phyloP scores from a whole-genome alignment of 495 filamentous ascomycete genomes.

The Hyaloscypha bicolor region DNA sequence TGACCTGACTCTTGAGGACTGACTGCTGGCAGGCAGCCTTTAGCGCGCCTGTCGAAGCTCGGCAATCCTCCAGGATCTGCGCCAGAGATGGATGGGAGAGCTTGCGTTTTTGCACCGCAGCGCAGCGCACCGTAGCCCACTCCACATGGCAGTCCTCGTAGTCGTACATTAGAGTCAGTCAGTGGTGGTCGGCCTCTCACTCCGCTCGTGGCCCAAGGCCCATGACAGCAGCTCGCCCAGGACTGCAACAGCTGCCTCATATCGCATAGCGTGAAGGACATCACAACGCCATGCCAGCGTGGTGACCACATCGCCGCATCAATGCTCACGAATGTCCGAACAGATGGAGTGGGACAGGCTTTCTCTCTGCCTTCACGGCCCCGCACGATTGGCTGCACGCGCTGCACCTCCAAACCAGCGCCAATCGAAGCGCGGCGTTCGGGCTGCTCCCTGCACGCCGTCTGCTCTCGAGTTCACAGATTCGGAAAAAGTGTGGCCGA shows the following conservation, averaged over 20 bases:
- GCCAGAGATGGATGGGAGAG: neutral
- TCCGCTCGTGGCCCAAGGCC: too few species aligned
- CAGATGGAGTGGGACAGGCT: neutral
- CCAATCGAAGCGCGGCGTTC: neutral
- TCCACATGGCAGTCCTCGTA: too few species aligned
- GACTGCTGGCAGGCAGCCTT: neutral
- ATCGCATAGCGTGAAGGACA: neutral
- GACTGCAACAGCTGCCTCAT: neutral
- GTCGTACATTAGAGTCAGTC: too few species aligned
- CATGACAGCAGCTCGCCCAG: neutral
- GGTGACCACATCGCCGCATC: neutral
- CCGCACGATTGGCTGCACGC: neutral
- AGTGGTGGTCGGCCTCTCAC: too few species aligned
- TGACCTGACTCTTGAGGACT: too few species aligned
- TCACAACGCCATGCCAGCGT: neutral
- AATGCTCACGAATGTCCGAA: neutral
- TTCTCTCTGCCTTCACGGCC: neutral
- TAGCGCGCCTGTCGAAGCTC: constrained; percentile 7
- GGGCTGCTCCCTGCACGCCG: neutral
- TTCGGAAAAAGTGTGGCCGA: constrained; percentile 32
- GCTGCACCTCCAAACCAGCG: neutral
- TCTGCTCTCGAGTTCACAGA: constrained; percentile 4
- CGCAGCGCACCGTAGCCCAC: too few species aligned
- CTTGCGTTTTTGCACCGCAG: neutral
- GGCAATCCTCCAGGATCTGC: constrained; percentile 13